Base-by-base conservation (phyloP, 1,139 yeast genomes). In the Suhomyces anneliseae region DNA sequence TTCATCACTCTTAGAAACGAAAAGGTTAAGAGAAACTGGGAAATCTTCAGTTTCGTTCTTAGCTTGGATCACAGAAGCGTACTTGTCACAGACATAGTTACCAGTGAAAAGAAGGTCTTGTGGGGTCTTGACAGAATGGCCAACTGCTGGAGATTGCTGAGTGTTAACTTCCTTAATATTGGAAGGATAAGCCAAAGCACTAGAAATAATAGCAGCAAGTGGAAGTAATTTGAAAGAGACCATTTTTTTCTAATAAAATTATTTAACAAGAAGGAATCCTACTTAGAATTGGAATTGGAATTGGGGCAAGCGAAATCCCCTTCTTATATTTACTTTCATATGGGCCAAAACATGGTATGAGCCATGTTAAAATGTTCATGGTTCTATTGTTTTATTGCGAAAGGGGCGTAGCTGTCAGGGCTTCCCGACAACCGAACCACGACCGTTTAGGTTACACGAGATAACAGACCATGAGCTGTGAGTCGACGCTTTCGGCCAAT, bases 41-140 rank as follows among this genome's bases (percentile, higher is more conserved):
- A 57, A 57, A 38, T 57, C 58, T 34, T 42, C 44, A 32, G 60
- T 51, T 38, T 48, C 44, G 39, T 54, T 55, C 27, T 44, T 38
- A 9, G 56, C 47, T 39, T 57, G 57, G 39, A 59, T 54, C 3
- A 49, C 43, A 3, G 61, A 55, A 10, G 59, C 46, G 45, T 43
- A 58, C 43, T 56, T 58, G 44, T 59, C 63, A 51, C 62, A 59
- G 36, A 59, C 62, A 38, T 54, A 47, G 33, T 46, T 44, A 26
- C 63, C 62, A 9, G 54, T 19, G 39, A 49, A 59, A 4, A 43
- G 32, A 27, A 57, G 52, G 38, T 52, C 54, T 27, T 42, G 43
- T 10, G 60, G 54, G 11, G 57, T 38, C 42, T 56, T 56, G 33
- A 47, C 37, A n/a, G 42, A 36, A 29, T 11, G 9, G 2, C 52